Percentiles rank a stretch among this genome's conserved stretches.
These are phyloP conservation scores for Hypoxylon subgilvum DNA, from an alignment of 495 filamentous ascomycete genomes.

Conservation along the genomic window DNA sequence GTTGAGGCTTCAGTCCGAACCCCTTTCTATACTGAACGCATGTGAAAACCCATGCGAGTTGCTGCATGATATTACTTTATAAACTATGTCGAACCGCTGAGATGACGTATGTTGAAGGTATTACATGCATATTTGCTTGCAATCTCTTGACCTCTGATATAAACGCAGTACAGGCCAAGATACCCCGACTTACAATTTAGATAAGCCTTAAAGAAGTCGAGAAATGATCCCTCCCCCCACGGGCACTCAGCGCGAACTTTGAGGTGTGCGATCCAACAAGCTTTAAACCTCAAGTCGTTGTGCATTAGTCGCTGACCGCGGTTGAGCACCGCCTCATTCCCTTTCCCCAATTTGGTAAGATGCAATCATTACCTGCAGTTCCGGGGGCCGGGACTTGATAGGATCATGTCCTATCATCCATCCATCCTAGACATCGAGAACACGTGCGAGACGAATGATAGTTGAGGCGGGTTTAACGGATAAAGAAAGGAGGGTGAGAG, in stretches of 20 bases:
- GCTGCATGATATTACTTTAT: constrained; percentile 2
- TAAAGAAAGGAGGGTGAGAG: constrained; percentile 8
- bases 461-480: neutral
- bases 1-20: no score
- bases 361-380: constrained; percentile 36
- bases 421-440: constrained; percentile 26
- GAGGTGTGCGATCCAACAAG: constrained; percentile 16
- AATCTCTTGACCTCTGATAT: no score
- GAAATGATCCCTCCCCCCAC: constrained; percentile 3
- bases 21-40: constrained; percentile 1
- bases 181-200: no score
- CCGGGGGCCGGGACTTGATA: constrained; percentile 20
- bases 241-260: neutral
- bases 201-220: constrained; percentile 1
- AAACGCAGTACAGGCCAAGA: neutral
- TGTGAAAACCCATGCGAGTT: constrained; percentile 15
- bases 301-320: constrained; percentile 28
- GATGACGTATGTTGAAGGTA: constrained; percentile 23
- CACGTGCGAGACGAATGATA: constrained; percentile 33
- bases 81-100: no score
- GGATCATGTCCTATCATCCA: constrained; percentile 27
- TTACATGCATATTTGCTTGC: neutral
- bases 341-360: constrained; percentile 30
- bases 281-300: neutral
- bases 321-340: constrained; percentile 33